These are phyloP conservation scores for Sclerotinia spermophila DNA, from an alignment of 2,329 filamentous ascomycete species.

Conservation along the genomic window DNA sequence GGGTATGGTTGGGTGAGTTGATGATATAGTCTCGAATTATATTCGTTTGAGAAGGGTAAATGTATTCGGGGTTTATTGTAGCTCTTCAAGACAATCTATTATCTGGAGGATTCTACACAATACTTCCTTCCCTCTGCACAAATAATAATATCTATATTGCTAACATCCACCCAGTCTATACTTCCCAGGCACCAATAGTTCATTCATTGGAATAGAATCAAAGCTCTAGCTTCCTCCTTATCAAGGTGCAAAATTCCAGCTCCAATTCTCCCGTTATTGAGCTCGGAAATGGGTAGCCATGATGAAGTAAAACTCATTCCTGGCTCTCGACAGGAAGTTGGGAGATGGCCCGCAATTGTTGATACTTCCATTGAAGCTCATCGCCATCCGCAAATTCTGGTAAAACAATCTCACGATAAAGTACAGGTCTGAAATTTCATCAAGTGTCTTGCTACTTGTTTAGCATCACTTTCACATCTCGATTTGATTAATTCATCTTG, in stretches of 20 bases:
- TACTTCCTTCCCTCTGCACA: background rate
- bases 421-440: slow-evolving; percentile 7
- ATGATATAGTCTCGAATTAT: background rate
- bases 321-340: slow-evolving; percentile 4
- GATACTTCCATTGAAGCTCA: background rate
- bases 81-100: background rate
- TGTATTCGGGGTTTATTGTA: background rate
- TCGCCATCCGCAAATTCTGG: background rate
- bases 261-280: background rate
- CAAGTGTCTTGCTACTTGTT: slow-evolving; percentile 10
- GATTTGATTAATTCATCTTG: background rate
- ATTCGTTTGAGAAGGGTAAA: background rate
- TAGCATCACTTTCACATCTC: background rate
- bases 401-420: slow-evolving; percentile 10
- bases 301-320: background rate
- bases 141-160: background rate
- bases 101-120: background rate
- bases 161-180: background rate
- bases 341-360: background rate
- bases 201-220: slow-evolving; percentile 1
- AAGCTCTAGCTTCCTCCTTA: background rate
- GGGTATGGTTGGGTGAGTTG: background rate
- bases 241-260: background rate
- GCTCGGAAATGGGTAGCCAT: background rate
- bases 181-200: background rate